A percentile compares a stretch with the other conserved stretches of the same genome.
phyloP scores from a whole-genome alignment of 768 basidiomycete species.

The Megacollybia marginata region DNA sequence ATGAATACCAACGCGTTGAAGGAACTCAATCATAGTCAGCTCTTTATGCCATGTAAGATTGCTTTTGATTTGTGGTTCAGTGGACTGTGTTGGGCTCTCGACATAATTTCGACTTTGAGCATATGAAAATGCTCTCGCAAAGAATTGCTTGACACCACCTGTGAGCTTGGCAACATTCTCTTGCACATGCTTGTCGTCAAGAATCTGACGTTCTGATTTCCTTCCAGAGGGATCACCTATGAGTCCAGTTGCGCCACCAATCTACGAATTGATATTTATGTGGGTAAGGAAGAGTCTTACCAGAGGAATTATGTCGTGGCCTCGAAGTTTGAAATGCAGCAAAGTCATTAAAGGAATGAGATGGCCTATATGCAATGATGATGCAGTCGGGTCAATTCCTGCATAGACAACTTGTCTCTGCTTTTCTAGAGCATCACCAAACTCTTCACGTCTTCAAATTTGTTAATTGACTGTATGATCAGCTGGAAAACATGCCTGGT shows the following conservation, averaged over 20 bases:
- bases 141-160: constrained; percentile 64
- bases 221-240: constrained; percentile 96
- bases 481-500: constrained; percentile 26
- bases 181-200: constrained; percentile 51
- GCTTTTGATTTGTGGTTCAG: constrained; percentile 27
- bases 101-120: constrained; percentile 30
- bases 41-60: constrained; percentile 72
- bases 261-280: constrained; percentile 35
- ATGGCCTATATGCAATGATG: constrained; percentile 89
- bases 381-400: constrained; percentile 91
- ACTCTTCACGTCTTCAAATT: constrained; percentile 30
- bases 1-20: constrained; percentile 73
- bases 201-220: constrained; percentile 66
- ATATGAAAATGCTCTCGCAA: constrained; percentile 56
- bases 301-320: constrained; percentile 76
- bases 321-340: constrained; percentile 82
- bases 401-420: constrained; percentile 60
- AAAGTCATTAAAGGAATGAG: constrained; percentile 81
- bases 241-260: constrained; percentile 94
- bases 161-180: constrained; percentile 61
- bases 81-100: neutral
- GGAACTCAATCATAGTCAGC: constrained; percentile 74
- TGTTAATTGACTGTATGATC: constrained; percentile 1
- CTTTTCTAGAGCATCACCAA: constrained; percentile 28
- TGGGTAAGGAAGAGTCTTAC: constrained; percentile 39